Evolutionary conservation across 2,329 filamentous ascomycete species (phyloP), one percentile per base, ranked within the genome.

Genomic region (Colletotrichum sublineola): DNA sequence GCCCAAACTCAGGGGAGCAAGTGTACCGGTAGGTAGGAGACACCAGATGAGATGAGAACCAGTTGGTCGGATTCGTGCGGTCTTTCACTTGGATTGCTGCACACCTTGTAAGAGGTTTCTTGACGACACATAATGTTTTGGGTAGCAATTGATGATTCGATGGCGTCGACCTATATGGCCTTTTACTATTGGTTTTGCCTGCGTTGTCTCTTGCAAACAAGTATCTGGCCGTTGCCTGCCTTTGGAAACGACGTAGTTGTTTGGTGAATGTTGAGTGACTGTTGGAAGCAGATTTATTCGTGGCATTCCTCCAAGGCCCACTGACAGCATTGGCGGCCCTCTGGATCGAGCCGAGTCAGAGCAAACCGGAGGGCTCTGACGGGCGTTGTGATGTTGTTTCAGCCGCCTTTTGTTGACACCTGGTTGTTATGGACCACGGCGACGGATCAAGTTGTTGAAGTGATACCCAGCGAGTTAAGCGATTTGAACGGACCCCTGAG

Each of bases 31-130:
- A 24, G 24, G 24, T 24, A 40, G 33, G 58, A 58, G 69, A 68
- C 24, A 58, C 46, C 65, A 63, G 69, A 68, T 24, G 69, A 63
- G 69, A 68, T 48, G 63, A 42, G 50, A 50, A 6, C 46, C 48
- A 62, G 56, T 56, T 62, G 33, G 50, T 50, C 50, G 40, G 40
- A 33, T 48, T 58, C 29, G 9, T 29, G 56, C 36, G 46, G 29
- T 20, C 38, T 33, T 38, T n/a, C 31, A 53, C 64, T 33, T 11
- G 36, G 56, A 2, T 29, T 20, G 50, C 20, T 1, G 2, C 18
- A 31, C 53, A 9, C 52, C 8, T 36, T 36, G 8, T 31, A 40
- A 15, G n/a, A 29, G 3, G 18, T 2, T 14, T n/a, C n/a, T 7
- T n/a, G 33, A n/a, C 33, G 20, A 29, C 12, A 1, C 1, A 40